Evolutionary conservation across 805 yeast genomes (phyloP).

Genomic region (Kuraishia capsulata): DNA sequence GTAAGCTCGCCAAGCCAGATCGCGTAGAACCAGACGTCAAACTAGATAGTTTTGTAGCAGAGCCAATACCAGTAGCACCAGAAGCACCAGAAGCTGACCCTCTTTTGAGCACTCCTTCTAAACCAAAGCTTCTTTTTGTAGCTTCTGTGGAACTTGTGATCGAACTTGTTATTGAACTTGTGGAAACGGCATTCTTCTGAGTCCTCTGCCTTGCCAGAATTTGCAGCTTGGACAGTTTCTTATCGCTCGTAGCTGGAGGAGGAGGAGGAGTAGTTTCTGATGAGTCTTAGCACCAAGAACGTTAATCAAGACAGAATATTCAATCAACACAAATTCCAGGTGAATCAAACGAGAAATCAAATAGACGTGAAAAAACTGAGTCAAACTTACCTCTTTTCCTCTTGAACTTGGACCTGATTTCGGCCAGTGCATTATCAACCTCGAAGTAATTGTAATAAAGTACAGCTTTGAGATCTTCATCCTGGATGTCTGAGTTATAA

Average conservation of each 20-base stretch:
- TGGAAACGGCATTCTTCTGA: conserved; percentile 3
- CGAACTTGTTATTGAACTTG: too few relatives aligned
- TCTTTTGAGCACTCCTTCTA: too few relatives aligned
- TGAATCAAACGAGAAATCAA: background rate
- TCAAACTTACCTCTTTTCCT: conserved; percentile 14
- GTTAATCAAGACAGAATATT: background rate
- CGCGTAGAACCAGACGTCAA: too few relatives aligned
- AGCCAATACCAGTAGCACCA: too few relatives aligned
- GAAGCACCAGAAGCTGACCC: too few relatives aligned
- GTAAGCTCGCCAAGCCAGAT: too few relatives aligned
- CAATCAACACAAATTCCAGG: background rate
- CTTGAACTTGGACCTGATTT: conserved; percentile 26
- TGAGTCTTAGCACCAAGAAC: conserved; percentile 1
- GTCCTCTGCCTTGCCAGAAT: conserved; percentile 35
- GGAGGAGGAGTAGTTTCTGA: background rate
- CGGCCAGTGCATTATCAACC: conserved; percentile 39
- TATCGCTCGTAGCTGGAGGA: too few relatives aligned
- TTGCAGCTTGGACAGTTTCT: conserved; percentile 30
- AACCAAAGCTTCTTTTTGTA: too few relatives aligned
- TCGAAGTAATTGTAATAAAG: conserved; percentile 54
- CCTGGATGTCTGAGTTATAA: conserved; percentile 33
- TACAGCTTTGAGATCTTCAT: conserved; percentile 43
- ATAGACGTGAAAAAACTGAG: background rate
- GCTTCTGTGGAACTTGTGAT: too few relatives aligned
- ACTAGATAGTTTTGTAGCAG: too few relatives aligned